These are phyloP conservation scores for Xylaria digitata DNA, from an alignment of 2,329 filamentous ascomycete genomes.

Conservation along the genomic window DNA sequence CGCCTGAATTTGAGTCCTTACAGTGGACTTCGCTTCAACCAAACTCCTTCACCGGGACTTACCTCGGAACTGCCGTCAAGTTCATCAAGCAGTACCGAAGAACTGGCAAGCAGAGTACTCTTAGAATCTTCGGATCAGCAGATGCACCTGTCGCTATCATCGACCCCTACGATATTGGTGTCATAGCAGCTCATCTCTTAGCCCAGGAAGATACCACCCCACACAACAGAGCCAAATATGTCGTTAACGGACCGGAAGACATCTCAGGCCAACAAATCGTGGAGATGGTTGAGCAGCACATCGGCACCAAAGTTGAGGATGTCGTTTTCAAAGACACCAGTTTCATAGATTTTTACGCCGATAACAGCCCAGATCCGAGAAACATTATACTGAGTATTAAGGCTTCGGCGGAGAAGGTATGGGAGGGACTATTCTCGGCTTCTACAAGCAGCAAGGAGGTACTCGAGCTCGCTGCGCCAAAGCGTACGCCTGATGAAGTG, in stretches of 20 bases:
- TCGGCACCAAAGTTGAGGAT: conserved; percentile 27
- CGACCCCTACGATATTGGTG: conserved; percentile 22
- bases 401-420: background rate
- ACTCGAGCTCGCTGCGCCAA: conserved; percentile 29
- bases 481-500: conserved; percentile 15
- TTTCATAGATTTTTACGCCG: conserved; percentile 3
- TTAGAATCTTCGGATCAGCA: conserved; percentile 6
- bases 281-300: conserved; percentile 28
- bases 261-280: conserved; percentile 22
- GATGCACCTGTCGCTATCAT: conserved; percentile 27
- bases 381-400: conserved; percentile 23
- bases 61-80: conserved; percentile 1
- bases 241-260: conserved; percentile 30
- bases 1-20: conserved; percentile 26
- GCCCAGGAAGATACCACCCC: conserved; percentile 23
- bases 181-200: conserved; percentile 19
- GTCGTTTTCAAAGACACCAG: conserved; percentile 22
- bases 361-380: background rate
- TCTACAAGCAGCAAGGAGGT: conserved; percentile 30
- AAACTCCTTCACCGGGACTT: conserved; percentile 9
- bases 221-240: conserved; percentile 30
- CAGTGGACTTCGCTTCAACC: conserved; percentile 35
- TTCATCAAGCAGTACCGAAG: conserved; percentile 27
- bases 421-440: conserved; percentile 10
- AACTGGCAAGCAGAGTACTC: conserved; percentile 28